These are phyloP conservation scores for Cyathus striatus DNA, from an alignment of 768 basidiomycete species.

Conservation along the genomic window DNA sequence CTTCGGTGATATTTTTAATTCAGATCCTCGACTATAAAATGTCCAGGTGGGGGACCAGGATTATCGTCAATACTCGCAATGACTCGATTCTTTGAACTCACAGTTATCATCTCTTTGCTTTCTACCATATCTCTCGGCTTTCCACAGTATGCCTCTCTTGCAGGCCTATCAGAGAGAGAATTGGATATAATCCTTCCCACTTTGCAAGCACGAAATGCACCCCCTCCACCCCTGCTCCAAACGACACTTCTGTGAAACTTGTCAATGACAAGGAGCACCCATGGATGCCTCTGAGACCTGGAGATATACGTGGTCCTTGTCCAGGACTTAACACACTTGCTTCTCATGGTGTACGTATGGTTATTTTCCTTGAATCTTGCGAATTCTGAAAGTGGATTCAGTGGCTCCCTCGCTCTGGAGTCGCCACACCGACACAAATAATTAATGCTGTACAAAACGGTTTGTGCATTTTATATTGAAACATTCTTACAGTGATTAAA, in stretches of 20 bases:
- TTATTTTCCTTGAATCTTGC: not conserved
- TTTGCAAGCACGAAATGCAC: slow-evolving; percentile 1
- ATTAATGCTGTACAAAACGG: slow-evolving; percentile 13
- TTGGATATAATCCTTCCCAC: not conserved
- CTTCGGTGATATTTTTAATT: too few relatives aligned
- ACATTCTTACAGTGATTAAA: not conserved
- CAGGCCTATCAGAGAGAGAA: not conserved
- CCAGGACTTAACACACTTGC: slow-evolving; percentile 18
- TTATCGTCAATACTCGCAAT: too few relatives aligned
- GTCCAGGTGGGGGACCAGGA: too few relatives aligned
- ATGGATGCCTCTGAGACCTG: slow-evolving; percentile 12
- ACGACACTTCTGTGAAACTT: slow-evolving; percentile 15
- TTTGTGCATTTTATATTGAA: not conserved
- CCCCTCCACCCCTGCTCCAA: slow-evolving; percentile 11
- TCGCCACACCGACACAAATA: slow-evolving; percentile 12
- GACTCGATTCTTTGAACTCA: too few relatives aligned
- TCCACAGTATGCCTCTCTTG: not conserved
- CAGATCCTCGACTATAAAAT: too few relatives aligned
- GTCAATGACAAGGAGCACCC: slow-evolving; percentile 17
- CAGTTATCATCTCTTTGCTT: too few relatives aligned
- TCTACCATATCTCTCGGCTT: too few relatives aligned
- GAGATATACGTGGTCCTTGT: slow-evolving; percentile 17
- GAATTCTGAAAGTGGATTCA: not conserved
- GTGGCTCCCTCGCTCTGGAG: slow-evolving; percentile 12
- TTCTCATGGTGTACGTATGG: slow-evolving; percentile 15